Evolutionary conservation across 306 rosid species (phyloP).

Genomic region (Phaseolus lunatus): DNA sequence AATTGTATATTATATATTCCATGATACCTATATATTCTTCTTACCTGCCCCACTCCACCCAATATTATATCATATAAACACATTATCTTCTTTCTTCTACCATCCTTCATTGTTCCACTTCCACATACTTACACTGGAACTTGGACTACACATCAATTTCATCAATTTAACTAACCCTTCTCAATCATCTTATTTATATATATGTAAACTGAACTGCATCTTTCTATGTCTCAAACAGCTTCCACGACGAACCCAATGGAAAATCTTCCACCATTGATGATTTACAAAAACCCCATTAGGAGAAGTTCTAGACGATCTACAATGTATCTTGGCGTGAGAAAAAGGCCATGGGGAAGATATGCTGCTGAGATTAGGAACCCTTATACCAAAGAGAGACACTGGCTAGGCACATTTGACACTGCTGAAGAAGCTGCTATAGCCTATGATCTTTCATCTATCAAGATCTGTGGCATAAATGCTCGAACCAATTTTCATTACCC

Average conservation of each 20-base stretch:
- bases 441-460: slow-evolving; percentile 48
- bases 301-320: slow-evolving; percentile 40
- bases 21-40: slow-evolving; percentile 5
- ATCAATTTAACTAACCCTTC: not conserved
- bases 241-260: slow-evolving; percentile 42
- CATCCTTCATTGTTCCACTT: not conserved
- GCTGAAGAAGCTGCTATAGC: slow-evolving; percentile 48
- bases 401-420: slow-evolving; percentile 53
- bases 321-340: slow-evolving; percentile 47
- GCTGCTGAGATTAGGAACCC: slow-evolving; percentile 54
- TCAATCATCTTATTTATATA: slow-evolving; percentile 11
- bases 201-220: not conserved
- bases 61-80: slow-evolving; percentile 27
- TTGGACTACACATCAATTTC: not conserved
- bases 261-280: slow-evolving; percentile 37
- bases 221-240: not conserved
- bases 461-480: slow-evolving; percentile 46
- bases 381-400: slow-evolving; percentile 43
- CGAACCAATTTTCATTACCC: slow-evolving; percentile 48
- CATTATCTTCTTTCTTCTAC: not conserved
- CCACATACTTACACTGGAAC: slow-evolving; percentile 30
- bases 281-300: slow-evolving; percentile 39
- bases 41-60: slow-evolving; percentile 39
- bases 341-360: slow-evolving; percentile 50
- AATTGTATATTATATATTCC: slow-evolving; percentile 23